These are phyloP conservation scores for Didymella keratinophila DNA, from an alignment of 2,329 filamentous ascomycete genomes.

Conservation along the genomic window DNA sequence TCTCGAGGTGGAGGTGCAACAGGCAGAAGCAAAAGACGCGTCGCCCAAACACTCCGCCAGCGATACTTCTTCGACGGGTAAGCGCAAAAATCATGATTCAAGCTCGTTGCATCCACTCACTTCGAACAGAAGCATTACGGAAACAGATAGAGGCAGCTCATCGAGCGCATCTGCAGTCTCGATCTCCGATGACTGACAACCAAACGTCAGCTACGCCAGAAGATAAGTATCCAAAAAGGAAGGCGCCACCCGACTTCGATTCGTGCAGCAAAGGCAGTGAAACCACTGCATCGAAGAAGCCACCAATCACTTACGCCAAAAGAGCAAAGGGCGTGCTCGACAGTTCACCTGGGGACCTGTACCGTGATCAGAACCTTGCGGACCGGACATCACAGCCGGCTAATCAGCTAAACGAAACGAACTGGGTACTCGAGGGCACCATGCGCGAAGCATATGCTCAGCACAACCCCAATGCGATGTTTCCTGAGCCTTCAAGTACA, in stretches of 20 bases:
- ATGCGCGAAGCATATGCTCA: slow-evolving; percentile 47
- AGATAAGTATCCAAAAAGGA: not conserved
- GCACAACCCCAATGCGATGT: slow-evolving; percentile 53
- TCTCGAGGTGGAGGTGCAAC: slow-evolving; percentile 25
- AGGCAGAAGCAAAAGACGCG: slow-evolving; percentile 27
- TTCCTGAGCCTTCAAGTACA: slow-evolving; percentile 53
- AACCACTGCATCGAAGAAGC: slow-evolving; percentile 4
- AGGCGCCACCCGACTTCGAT: not conserved
- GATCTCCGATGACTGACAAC: slow-evolving; percentile 15
- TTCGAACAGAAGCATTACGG: slow-evolving; percentile 10
- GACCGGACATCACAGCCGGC: not conserved
- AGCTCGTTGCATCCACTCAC: not conserved
- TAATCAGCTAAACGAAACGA: slow-evolving; percentile 6
- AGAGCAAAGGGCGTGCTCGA: slow-evolving; percentile 19
- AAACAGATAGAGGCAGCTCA: slow-evolving; percentile 36
- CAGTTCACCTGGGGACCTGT: slow-evolving; percentile 7
- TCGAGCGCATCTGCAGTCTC: slow-evolving; percentile 34
- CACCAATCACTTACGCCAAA: slow-evolving; percentile 22
- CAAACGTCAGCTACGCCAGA: not conserved
- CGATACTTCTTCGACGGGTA: slow-evolving; percentile 18
- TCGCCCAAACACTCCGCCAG: slow-evolving; percentile 21
- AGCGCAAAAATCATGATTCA: not conserved
- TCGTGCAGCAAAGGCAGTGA: not conserved
- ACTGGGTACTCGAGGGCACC: slow-evolving; percentile 42
- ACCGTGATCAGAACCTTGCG: not conserved